These are phyloP conservation scores for Saussurea involucrata DNA, from an alignment of 129 eudicot species.

Conservation along the genomic window DNA sequence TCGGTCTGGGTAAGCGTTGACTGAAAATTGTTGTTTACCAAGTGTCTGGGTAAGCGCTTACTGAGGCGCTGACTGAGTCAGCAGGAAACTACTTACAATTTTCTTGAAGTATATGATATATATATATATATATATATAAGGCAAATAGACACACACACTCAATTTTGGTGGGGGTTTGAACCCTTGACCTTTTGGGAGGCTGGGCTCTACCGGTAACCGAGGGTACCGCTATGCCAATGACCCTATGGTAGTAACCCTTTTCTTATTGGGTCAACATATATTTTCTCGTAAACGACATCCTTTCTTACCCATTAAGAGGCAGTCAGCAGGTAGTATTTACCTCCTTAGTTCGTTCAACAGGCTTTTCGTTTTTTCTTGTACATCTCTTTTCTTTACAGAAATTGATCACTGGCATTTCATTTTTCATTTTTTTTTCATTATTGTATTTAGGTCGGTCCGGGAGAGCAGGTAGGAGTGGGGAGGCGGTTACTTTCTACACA, in stretches of 20 bases:
- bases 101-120: too few relatives aligned
- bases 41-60: too few relatives aligned
- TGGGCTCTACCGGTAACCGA: too few relatives aligned
- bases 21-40: too few relatives aligned
- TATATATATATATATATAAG: too few relatives aligned
- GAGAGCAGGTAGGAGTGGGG: constrained; percentile 94
- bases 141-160: background rate
- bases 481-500: constrained; percentile 86
- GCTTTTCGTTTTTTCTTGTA: too few relatives aligned
- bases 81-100: background rate
- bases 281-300: too few relatives aligned
- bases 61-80: background rate
- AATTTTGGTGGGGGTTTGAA: background rate
- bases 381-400: background rate
- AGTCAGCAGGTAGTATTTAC: too few relatives aligned
- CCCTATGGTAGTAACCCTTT: background rate
- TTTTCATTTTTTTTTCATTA: background rate
- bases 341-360: too few relatives aligned
- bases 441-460: constrained; percentile 73
- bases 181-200: too few relatives aligned
- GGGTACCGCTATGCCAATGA: background rate
- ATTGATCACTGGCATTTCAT: background rate
- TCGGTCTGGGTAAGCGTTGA: too few relatives aligned
- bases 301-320: too few relatives aligned
- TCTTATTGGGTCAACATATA: background rate